phyloP scores from a whole-genome alignment of 768 basidiomycete genomes.

The Lyophyllum semitale region DNA sequence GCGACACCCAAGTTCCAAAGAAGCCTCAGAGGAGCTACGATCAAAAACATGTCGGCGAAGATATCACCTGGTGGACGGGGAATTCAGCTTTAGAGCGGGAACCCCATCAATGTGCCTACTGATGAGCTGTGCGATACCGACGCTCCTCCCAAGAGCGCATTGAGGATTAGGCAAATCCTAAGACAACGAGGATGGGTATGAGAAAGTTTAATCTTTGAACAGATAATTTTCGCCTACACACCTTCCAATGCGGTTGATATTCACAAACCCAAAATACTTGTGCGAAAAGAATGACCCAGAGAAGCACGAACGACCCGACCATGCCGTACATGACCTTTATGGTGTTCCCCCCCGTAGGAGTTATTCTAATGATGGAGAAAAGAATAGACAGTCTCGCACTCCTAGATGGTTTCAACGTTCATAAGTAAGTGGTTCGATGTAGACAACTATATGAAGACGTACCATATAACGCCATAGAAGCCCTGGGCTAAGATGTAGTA shows the following conservation, averaged over 20 bases:
- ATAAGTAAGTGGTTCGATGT: not conserved
- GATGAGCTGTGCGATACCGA: conserved; percentile 46
- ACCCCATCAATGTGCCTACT: conserved; percentile 34
- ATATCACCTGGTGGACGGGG: conserved; percentile 36
- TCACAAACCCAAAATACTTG: conserved; percentile 38
- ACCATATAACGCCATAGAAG: conserved; percentile 27
- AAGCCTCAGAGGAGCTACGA: conserved; percentile 41
- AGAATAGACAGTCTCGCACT: conserved; percentile 41
- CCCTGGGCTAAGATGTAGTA: conserved; percentile 21
- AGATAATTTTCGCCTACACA: not conserved
- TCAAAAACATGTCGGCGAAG: conserved; percentile 41
- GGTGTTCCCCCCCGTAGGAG: conserved; percentile 24
- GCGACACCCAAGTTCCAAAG: conserved; percentile 37
- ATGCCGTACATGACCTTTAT: conserved; percentile 23
- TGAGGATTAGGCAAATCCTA: conserved; percentile 30
- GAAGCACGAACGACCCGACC: conserved; percentile 20
- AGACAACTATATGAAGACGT: not conserved
- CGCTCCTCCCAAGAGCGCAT: conserved; percentile 39
- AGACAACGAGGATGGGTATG: conserved; percentile 26
- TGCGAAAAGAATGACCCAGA: conserved; percentile 32
- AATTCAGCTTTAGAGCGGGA: not conserved
- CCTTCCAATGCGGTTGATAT: conserved; percentile 23
- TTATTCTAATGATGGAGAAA: conserved; percentile 42
- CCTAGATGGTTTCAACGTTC: conserved; percentile 15
- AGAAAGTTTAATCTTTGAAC: not conserved